Base-by-base conservation (phyloP, 2,329 filamentous ascomycete genomes). In the Clonostachys byssicola region DNA sequence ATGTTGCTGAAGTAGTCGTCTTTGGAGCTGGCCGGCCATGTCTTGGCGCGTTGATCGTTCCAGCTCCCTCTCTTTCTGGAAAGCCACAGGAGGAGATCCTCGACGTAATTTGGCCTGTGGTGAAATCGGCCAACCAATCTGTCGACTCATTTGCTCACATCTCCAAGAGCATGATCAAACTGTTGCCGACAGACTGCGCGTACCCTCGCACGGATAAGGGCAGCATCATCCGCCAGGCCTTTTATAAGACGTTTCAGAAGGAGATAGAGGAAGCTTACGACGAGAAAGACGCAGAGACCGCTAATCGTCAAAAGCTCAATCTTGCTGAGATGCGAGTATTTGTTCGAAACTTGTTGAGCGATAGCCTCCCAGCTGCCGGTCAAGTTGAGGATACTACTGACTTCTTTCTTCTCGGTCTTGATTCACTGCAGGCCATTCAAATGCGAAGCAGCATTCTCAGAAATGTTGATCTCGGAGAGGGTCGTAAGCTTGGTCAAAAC, bases 1-100 rank as follows among this genome's bases (percentile, higher is more conserved):
- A 73, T 1, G 54, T 86, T 1, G 58, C 66, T 4, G 81, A 85
- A 47, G 75, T 75, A 0, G 61, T 86, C 17, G 71, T 87, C 9
- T 85, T 87, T 54, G 84, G 84, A 0, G 74, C 75, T n/a, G 75
- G 75, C 1, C 64, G 64, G 44, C 71, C 77, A 2, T 79, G 74
- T 44, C 74, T 81, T 2, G 83, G 83, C 1, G 72, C 69, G 2
- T 58, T 88, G 1, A 53, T 86, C 0, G 77, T 85, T 45, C 68
- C 72, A 2, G 46, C 60, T 16, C 56, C 61, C 0, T n/a, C 14
- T n/a, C 36, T 39, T 3, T n/a, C 12, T 39, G 36, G 36, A n/a
- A 39, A 39, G 36, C 54, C n/a, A 1, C 35, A 0, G 6, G 64
- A 78, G 20, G 58, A 62, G 39, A 48, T 60, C 2, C 47, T 63